Evolutionary conservation across 176 grass and related monocot species (phyloP).

Genomic region (Neostapfia colusana): DNA sequence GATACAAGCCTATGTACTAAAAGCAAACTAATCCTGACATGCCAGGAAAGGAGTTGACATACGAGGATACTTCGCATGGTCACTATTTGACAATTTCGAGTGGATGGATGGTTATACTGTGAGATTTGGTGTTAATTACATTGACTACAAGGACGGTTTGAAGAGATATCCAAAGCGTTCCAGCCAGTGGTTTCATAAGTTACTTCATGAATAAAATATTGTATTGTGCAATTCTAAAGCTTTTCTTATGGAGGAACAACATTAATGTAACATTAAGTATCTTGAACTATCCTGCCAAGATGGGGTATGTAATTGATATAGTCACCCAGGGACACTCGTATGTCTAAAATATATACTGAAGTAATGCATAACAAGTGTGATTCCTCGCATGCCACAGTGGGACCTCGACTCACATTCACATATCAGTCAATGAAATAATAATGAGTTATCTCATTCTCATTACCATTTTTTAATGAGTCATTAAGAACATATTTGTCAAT

Average conservation of each 20-base stretch:
- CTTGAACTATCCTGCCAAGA: not conserved
- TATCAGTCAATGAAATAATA: not conserved
- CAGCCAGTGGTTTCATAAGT: conserved; percentile 61
- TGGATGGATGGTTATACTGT: conserved; percentile 85
- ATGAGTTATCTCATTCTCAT: not conserved
- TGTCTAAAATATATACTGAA: conserved; percentile 19
- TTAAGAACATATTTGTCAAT: not conserved
- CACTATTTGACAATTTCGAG: conserved; percentile 84
- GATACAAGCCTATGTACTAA: not conserved
- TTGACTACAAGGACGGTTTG: conserved; percentile 69
- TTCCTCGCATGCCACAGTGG: not conserved
- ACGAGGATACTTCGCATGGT: conserved; percentile 85
- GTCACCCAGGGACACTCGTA: not conserved
- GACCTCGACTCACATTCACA: not conserved
- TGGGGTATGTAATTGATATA: not conserved
- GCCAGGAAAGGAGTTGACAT: conserved; percentile 61
- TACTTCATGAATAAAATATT: conserved; percentile 49
- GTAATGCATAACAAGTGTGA: not conserved
- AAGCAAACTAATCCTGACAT: conserved; percentile 24
- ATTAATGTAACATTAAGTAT: conserved; percentile 3
- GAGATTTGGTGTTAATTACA: conserved; percentile 68
- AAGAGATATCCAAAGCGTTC: conserved; percentile 83
- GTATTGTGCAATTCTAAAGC: not conserved
- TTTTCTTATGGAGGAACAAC: conserved; percentile 16
- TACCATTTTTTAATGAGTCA: not conserved